These are phyloP conservation scores for Bipolaris gigantea DNA, from an alignment of 2,329 filamentous ascomycete genomes.

Conservation along the genomic window DNA sequence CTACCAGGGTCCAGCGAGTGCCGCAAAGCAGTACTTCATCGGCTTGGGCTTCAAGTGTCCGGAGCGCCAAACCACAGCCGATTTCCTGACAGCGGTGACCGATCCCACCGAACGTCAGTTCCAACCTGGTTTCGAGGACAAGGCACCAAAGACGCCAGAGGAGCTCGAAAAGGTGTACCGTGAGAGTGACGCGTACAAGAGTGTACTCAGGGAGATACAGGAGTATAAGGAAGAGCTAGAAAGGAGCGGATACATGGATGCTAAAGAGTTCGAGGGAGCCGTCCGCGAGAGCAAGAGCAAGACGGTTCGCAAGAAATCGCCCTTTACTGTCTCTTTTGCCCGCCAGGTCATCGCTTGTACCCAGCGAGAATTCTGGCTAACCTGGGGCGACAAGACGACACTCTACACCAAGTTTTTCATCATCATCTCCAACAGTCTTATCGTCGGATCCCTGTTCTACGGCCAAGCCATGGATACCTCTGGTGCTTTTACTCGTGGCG, in stretches of 20 bases:
- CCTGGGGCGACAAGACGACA: constrained; percentile 72
- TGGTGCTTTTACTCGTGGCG: constrained; percentile 65
- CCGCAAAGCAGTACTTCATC: constrained; percentile 67
- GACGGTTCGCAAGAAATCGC: constrained; percentile 67
- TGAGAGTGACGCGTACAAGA: constrained; percentile 62
- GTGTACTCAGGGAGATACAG: constrained; percentile 62
- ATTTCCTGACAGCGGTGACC: constrained; percentile 76
- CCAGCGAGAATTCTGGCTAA: constrained; percentile 75
- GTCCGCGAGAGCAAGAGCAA: constrained; percentile 68
- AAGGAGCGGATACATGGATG: constrained; percentile 61
- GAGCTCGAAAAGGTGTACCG: constrained; percentile 71
- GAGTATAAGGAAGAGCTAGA: constrained; percentile 62
- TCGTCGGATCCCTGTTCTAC: constrained; percentile 79
- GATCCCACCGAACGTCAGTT: constrained; percentile 73
- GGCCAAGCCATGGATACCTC: constrained; percentile 62
- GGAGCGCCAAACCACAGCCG: constrained; percentile 69
- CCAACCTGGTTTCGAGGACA: constrained; percentile 58
- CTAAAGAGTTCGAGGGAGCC: constrained; percentile 65
- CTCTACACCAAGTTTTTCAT: constrained; percentile 76
- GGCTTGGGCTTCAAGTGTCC: constrained; percentile 65
- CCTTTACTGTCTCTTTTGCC: constrained; percentile 74
- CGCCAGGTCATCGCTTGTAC: constrained; percentile 71
- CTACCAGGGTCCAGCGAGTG: constrained; percentile 64
- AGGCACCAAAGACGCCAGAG: constrained; percentile 68
- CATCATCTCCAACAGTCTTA: constrained; percentile 71